Percentiles rank a stretch among this genome's conserved stretches.
These are phyloP conservation scores for Pistacia integerrima DNA, from an alignment of 345 rosid genomes.

Conservation along the genomic window DNA sequence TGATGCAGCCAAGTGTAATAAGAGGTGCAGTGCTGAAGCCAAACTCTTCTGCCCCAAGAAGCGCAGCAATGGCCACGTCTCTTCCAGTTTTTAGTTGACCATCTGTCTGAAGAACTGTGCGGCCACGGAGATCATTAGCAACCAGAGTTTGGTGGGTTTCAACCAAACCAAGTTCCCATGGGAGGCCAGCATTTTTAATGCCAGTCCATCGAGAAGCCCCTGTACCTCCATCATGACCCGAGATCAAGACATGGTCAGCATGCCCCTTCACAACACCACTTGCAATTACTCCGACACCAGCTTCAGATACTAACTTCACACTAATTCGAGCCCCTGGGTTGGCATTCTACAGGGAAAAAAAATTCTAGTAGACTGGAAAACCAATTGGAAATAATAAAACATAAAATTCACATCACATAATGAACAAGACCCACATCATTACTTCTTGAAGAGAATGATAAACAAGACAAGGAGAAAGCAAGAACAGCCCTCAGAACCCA, in stretches of 20 bases:
- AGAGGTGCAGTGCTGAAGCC: slow-evolving; percentile 99
- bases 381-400: background rate
- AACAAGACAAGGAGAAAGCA: background rate
- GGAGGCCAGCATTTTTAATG: slow-evolving; percentile 97
- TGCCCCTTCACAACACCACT: slow-evolving; percentile 99
- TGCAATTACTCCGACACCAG: slow-evolving; percentile 99
- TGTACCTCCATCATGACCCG: slow-evolving; percentile 99
- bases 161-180: slow-evolving; percentile 99
- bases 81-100: slow-evolving; percentile 99
- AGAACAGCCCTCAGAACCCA: background rate
- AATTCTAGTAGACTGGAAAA: slow-evolving; percentile 18
- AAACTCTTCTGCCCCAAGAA: slow-evolving; percentile 99
- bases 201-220: slow-evolving; percentile 99
- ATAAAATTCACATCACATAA: background rate
- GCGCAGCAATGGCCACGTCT: slow-evolving; percentile 97
- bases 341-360: slow-evolving; percentile 59
- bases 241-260: slow-evolving; percentile 94
- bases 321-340: slow-evolving; percentile 93
- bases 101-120: slow-evolving; percentile 97
- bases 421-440: background rate
- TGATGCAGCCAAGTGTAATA: slow-evolving; percentile 97
- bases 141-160: slow-evolving; percentile 99
- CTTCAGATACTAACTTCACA: slow-evolving; percentile 96
- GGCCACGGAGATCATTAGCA: slow-evolving; percentile 98
- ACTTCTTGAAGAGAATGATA: background rate